These are phyloP conservation scores for Aspergillus panamensis DNA, from an alignment of 495 filamentous ascomycete genomes.

Conservation along the genomic window DNA sequence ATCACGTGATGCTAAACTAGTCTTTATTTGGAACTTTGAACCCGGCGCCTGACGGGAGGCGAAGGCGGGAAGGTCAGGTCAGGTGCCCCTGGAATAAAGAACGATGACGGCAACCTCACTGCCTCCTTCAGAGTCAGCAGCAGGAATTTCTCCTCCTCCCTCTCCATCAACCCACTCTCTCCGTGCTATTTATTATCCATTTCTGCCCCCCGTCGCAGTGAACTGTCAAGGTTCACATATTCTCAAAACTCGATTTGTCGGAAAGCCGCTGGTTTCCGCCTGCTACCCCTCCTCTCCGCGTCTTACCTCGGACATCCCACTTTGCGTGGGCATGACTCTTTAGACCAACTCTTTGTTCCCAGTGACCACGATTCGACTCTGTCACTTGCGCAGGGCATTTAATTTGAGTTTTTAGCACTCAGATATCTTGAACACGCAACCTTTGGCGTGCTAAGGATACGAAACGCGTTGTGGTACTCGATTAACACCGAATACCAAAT, in stretches of 20 bases:
- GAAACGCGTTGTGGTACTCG: conserved; percentile 16
- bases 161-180: conserved; percentile 17
- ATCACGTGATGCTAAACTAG: not conserved
- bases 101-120: conserved; percentile 27
- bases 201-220: not conserved
- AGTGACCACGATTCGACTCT: not conserved
- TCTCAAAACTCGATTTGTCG: not conserved
- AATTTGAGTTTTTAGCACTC: not conserved
- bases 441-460: conserved; percentile 1
- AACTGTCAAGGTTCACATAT: conserved; percentile 1
- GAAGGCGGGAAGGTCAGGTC: conserved; percentile 6
- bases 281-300: conserved; percentile 19
- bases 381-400: not conserved
- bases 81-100: conserved; percentile 7
- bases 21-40: not conserved
- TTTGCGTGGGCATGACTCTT: conserved; percentile 20
- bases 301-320: conserved; percentile 20
- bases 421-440: not conserved
- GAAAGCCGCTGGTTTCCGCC: conserved; percentile 6
- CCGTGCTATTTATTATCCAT: not conserved
- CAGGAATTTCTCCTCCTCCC: conserved; percentile 10
- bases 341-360: conserved; percentile 8
- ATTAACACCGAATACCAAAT: conserved; percentile 1
- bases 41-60: conserved; percentile 12
- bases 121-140: conserved; percentile 8